phyloP scores from a whole-genome alignment of 2,329 filamentous ascomycete species.

The Fusarium ambrosium region DNA sequence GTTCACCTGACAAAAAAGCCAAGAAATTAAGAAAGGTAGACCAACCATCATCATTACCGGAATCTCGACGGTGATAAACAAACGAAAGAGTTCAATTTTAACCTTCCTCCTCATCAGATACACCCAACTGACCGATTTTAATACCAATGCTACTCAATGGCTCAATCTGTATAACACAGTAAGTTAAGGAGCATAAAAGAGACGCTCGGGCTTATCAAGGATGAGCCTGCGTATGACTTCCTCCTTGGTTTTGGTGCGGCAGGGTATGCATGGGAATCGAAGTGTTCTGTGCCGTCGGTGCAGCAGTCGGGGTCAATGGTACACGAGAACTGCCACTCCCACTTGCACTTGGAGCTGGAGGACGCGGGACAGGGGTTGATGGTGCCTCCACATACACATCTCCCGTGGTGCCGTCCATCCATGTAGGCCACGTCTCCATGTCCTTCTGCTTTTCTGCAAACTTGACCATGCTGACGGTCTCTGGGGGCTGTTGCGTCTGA shows the following conservation, averaged over 20 bases:
- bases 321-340: neutral
- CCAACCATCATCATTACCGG: neutral
- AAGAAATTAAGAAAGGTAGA: neutral
- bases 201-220: neutral
- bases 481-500: neutral
- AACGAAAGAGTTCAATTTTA: neutral
- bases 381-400: constrained; percentile 43
- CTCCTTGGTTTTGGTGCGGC: neutral
- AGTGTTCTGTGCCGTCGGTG: neutral
- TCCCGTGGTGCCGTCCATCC: neutral
- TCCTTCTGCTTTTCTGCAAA: neutral
- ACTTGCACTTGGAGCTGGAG: neutral
- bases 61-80: neutral
- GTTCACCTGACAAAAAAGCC: too few relatives aligned
- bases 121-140: neutral
- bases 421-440: neutral
- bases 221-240: neutral
- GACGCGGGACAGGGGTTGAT: neutral
- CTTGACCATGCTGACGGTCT: neutral
- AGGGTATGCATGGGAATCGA: neutral
- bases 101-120: neutral
- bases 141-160: neutral
- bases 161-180: neutral
- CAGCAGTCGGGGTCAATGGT: neutral
- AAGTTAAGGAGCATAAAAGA: neutral